phyloP scores from a whole-genome alignment of 345 rosid species.

The Dovyalis caffra region DNA sequence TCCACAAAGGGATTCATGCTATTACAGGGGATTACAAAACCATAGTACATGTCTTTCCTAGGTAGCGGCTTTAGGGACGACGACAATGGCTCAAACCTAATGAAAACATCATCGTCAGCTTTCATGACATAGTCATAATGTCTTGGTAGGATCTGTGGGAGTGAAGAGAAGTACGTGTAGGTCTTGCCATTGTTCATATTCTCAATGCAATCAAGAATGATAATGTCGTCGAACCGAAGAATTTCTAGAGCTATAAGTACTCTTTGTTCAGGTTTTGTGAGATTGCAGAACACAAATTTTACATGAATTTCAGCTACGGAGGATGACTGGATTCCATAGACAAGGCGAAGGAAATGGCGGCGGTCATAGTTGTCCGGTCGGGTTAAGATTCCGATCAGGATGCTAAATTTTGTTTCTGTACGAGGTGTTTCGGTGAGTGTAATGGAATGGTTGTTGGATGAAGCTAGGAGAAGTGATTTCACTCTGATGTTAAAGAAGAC shows the following conservation, averaged over 20 bases:
- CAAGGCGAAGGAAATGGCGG: constrained; percentile 43
- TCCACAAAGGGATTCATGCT: constrained; percentile 39
- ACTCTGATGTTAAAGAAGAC: constrained; percentile 14
- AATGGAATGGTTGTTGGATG: constrained; percentile 1
- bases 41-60: constrained; percentile 36
- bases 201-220: constrained; percentile 43
- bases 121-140: constrained; percentile 42
- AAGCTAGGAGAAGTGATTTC: constrained; percentile 6
- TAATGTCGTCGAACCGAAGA: constrained; percentile 33
- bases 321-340: constrained; percentile 33
- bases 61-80: constrained; percentile 29
- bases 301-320: constrained; percentile 25
- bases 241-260: constrained; percentile 27
- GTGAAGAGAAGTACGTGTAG: constrained; percentile 40
- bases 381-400: constrained; percentile 41
- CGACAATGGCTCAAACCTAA: constrained; percentile 26
- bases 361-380: constrained; percentile 26
- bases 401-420: constrained; percentile 19
- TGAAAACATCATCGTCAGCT: constrained; percentile 37
- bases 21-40: constrained; percentile 38
- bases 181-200: constrained; percentile 51
- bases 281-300: constrained; percentile 40
- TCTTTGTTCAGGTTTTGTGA: constrained; percentile 32
- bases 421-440: background rate
- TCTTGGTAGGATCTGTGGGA: constrained; percentile 21